A percentile compares a stretch with the other conserved stretches of the same genome.
phyloP scores from a whole-genome alignment of 2,329 filamentous ascomycete genomes.

The Scortechinia acanthostroma region DNA sequence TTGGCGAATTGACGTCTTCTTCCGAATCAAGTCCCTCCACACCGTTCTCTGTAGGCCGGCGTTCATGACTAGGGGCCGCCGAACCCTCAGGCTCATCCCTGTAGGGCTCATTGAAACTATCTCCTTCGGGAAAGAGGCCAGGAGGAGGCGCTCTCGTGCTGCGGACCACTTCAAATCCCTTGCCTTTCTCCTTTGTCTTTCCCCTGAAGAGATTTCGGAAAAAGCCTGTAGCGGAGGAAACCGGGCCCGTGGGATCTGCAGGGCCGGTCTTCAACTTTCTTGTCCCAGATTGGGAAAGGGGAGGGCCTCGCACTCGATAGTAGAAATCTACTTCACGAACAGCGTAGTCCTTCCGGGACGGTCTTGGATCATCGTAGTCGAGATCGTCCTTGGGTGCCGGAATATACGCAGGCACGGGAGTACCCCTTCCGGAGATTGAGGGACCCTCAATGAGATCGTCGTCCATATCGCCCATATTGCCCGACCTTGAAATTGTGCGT shows the following conservation, averaged over 20 bases:
- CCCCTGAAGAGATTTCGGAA: constrained; percentile 48
- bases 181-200: constrained; percentile 57
- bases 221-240: constrained; percentile 57
- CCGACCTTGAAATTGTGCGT: too few species aligned
- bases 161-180: constrained; percentile 61
- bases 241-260: constrained; percentile 57
- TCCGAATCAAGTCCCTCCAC: neutral
- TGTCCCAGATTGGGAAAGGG: constrained; percentile 39
- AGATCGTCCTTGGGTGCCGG: constrained; percentile 38
- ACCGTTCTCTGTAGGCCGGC: neutral
- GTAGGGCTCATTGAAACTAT: constrained; percentile 34
- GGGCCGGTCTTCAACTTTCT: constrained; percentile 59
- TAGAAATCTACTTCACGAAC: constrained; percentile 64
- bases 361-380: constrained; percentile 31
- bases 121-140: constrained; percentile 25
- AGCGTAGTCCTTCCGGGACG: constrained; percentile 45
- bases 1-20: neutral
- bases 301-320: constrained; percentile 56
- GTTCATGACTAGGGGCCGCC: neutral
- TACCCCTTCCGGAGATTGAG: constrained; percentile 24
- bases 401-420: constrained; percentile 41
- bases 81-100: neutral
- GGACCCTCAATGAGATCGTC: constrained; percentile 9
- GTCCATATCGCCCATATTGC: too few species aligned
- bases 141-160: constrained; percentile 49